Evolutionary conservation across 352 stramenopile genomes (phyloP), one percentile per base, ranked within the genome.

Genomic region (Phytophthora ramorum): DNA sequence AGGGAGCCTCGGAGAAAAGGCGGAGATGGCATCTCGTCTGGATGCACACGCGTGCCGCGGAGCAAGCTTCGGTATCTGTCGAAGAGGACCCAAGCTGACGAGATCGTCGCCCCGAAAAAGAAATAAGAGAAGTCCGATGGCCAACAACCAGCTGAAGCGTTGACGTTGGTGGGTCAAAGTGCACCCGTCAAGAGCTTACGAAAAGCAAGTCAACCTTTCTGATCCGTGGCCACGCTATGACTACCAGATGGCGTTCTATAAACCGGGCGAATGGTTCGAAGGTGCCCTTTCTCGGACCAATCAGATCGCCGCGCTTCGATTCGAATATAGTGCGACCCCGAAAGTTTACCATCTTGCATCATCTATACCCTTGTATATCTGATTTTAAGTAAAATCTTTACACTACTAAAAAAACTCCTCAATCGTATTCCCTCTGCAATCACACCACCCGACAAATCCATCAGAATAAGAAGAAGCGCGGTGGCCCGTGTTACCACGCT

Each of bases 1-100:
- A 69, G 58, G 58, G 58, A 61, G 58, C 30, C 34, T 58, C 17
- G 63, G 63, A 71, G 63, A 71, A 66, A 58, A 66, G 63, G 38
- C 60, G 22, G 30, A 24, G 32, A 17, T 26, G 13, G 49, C 47
- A 40, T 12, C 16, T 43, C 43, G 45, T 16, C 35, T 17, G 12
- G 35, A 41, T 41, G 14, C 12, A 40, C 10, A 13, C 34, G 5
- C 12, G 10, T 40, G 14, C 1, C 22, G 22, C 22, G 22, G 22
- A 24, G 22, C 3, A 24, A 40, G 34, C 34, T 16, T n/a, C 12
- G 37, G 3, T 28, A 24, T 46, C 40, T 10, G 40, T 14, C n/a
- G n/a, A 46, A 26, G n/a, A 14, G 14, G n/a, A 40, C 34, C 34
- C 0, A 38, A 38, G 26, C 26, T 8, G 4, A 38, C 32, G 32